Conservation (phyloP, 1,284 basidiomycete genomes). For the Naganishia sp. region DNA sequence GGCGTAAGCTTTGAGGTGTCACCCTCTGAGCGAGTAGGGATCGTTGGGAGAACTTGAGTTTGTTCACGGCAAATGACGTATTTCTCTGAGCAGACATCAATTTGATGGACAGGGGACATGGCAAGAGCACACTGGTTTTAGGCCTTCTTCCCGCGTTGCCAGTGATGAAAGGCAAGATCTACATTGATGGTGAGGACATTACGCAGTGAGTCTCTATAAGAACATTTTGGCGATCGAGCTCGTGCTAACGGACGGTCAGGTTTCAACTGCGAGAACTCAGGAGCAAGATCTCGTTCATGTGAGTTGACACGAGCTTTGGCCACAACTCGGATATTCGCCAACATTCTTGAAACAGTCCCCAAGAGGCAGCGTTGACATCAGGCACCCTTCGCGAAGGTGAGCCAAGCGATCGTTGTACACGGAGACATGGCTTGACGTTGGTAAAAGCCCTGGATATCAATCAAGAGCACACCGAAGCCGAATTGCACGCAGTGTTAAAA, state of each 20-base stretch:
- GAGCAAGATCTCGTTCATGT: slow-evolving; percentile 13
- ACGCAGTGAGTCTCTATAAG: slow-evolving; percentile 49
- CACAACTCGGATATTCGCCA: too few relatives aligned
- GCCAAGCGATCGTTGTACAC: too few relatives aligned
- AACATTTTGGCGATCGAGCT: too few relatives aligned
- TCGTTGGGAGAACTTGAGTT: slow-evolving; percentile 66
- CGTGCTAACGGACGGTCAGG: too few relatives aligned
- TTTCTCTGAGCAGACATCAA: too few relatives aligned
- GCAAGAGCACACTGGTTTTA: slow-evolving; percentile 73
- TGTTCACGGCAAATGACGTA: too few relatives aligned
- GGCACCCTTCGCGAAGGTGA: slow-evolving; percentile 60
- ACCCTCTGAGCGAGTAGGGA: slow-evolving; percentile 74
- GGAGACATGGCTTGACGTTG: too few relatives aligned
- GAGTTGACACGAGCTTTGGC: too few relatives aligned
- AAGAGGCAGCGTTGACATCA: slow-evolving; percentile 48
- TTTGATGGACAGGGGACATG: slow-evolving; percentile 60
- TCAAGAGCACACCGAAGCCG: slow-evolving; percentile 10
- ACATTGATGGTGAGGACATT: slow-evolving; percentile 69
- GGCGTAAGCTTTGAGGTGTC: slow-evolving; percentile 60
- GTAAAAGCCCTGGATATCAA: slow-evolving; percentile 40
- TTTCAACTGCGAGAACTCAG: slow-evolving; percentile 4
- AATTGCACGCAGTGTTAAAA: not conserved
- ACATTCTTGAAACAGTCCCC: slow-evolving; percentile 36
- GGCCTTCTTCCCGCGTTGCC: slow-evolving; percentile 73
- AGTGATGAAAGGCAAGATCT: slow-evolving; percentile 63